Conservation (phyloP, 2,329 filamentous ascomycete species). For the Pseudogymnoascus pannorum region DNA sequence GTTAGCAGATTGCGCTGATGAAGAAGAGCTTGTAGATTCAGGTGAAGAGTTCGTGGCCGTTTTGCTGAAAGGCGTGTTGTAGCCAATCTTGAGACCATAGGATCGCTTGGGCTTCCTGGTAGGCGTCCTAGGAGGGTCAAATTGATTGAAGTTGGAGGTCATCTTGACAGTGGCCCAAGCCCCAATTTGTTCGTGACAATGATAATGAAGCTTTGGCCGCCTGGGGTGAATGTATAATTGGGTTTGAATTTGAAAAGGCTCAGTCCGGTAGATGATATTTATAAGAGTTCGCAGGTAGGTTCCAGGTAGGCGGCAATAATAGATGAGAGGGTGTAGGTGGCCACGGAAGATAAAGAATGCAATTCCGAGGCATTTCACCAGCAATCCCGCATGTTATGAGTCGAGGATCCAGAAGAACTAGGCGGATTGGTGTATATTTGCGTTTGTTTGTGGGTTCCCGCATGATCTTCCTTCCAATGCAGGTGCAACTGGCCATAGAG, state of each 20-base stretch:
- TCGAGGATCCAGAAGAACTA: neutral
- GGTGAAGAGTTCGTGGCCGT: neutral
- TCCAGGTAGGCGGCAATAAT: neutral
- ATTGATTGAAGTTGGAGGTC: neutral
- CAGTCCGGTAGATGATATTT: neutral
- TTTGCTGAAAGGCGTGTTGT: slow-evolving; percentile 1
- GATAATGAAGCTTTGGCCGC: neutral
- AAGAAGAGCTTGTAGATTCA: neutral
- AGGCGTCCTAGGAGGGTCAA: neutral
- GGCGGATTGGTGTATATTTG: neutral
- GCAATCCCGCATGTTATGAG: neutral
- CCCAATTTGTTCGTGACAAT: neutral
- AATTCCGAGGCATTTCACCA: neutral
- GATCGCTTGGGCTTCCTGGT: neutral
- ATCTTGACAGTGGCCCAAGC: neutral
- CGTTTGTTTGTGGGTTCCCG: slow-evolving; percentile 4
- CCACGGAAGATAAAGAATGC: neutral
- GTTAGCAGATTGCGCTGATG: slow-evolving; percentile 21
- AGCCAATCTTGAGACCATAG: neutral
- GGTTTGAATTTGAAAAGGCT: neutral
- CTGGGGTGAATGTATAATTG: neutral
- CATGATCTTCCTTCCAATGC: slow-evolving; percentile 1
- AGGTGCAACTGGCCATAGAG: slow-evolving; percentile 1
- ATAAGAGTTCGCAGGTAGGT: neutral
- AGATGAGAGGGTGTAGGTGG: neutral